Evolutionary conservation across 805 yeast genomes (phyloP), one percentile per base, ranked within the genome.

Genomic region (Candida montana): DNA sequence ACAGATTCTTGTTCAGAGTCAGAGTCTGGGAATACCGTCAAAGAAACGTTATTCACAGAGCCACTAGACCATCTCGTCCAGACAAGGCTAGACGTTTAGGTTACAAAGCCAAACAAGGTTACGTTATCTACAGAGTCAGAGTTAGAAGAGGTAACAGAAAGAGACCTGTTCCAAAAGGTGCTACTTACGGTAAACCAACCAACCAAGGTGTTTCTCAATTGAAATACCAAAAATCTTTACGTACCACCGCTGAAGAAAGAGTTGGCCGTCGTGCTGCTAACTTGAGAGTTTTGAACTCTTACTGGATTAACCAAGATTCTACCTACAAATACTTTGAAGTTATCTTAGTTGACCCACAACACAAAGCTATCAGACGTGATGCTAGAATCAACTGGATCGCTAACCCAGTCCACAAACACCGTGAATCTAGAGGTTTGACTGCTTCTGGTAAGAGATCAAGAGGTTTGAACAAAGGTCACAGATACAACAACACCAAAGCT

Each of bases 21-120:
- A 88, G 99, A 87, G 93, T 96, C 79, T 93, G 99, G 99, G 99
- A 93, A 78, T 93, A 89, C 95, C 90, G 99, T 81, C 99, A 93
- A 80, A 83, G 83, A 81, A 83, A 79, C 67, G 98, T 90, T 61
- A 84, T 93, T 75, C 98, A 93, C 96, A 85, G 99, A 75, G 97
- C 97, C 61, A 63, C 95, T 47, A 88, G 91, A 74, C 99, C 99
- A 65, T 84, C 97, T 61, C 90, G 98, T 77, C 99, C 99, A 74
- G 99, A 93, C 77, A 93, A 93, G 93, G 99, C 99, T 67, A 91
- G 99, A 83, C 88, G 95, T 76, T 84, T 93, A 68, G 99, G 99
- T 63, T 93, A 93, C 96, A 93, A 93, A 85, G 98, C 99, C 76
- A 93, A 93, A 84, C 99, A 93, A 81, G 99, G 99, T 64, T 93